Evolutionary conservation across 2,329 filamentous ascomycete genomes (phyloP).

Genomic region (Thielaviopsis musarum): DNA sequence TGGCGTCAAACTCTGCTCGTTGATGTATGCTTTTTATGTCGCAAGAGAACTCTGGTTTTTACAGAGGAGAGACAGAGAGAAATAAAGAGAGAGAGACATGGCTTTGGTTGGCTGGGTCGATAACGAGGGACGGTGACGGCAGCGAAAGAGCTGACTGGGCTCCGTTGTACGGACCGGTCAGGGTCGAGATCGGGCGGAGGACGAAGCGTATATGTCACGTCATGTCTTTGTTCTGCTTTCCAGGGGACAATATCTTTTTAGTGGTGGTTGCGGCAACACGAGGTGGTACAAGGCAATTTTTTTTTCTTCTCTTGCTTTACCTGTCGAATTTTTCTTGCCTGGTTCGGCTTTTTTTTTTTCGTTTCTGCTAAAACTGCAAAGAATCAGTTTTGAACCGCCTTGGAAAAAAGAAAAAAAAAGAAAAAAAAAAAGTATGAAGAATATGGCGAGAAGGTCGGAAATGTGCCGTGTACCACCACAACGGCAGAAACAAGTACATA

Average conservation of each 20-base stretch:
- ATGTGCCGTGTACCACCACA: no score
- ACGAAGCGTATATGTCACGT: neutral
- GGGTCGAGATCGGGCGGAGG: neutral
- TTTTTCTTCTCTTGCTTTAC: neutral
- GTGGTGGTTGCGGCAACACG: neutral
- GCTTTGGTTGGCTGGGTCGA: no score
- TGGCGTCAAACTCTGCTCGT: no score
- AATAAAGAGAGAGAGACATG: neutral
- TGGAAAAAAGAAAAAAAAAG: no score
- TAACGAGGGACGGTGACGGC: neutral
- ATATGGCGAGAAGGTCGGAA: no score
- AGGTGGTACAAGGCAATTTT: neutral
- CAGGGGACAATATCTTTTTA: neutral
- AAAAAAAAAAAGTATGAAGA: no score
- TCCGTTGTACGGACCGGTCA: neutral
- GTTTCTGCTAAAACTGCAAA: no score
- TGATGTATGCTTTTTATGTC: no score
- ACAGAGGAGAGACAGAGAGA: neutral
- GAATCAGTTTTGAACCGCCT: no score
- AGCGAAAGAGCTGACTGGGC: neutral
- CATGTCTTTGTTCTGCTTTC: neutral
- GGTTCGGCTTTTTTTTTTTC: no score
- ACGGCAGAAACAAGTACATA: no score
- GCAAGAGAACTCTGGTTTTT: no score
- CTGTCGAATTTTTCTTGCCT: neutral